Conservation (phyloP, 108 stramenopile genomes). For the Pseudonitzschia pungens region DNA sequence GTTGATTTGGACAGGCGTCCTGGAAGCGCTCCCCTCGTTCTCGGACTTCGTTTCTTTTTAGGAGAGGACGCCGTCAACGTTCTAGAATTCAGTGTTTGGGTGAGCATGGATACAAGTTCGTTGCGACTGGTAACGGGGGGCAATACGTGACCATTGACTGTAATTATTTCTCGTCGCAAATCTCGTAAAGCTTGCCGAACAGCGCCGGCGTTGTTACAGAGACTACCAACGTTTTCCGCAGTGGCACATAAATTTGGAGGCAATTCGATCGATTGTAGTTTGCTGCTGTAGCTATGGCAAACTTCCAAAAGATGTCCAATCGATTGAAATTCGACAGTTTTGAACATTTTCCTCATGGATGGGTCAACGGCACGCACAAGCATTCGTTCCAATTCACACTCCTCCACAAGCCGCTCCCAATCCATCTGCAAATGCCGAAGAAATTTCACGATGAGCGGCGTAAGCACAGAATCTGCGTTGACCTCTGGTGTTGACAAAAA, state of each 20-base stretch:
- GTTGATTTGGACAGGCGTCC: no score
- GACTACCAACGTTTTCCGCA: constrained; percentile 33
- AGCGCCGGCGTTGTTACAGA: constrained; percentile 43
- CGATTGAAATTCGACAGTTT: constrained; percentile 70
- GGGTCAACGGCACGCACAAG: constrained; percentile 52
- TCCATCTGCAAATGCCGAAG: constrained; percentile 64
- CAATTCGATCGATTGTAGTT: constrained; percentile 71
- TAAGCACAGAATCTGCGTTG: constrained; percentile 65
- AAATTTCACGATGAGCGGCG: constrained; percentile 65
- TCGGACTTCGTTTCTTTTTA: neutral
- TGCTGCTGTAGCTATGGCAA: constrained; percentile 58
- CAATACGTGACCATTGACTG: constrained; percentile 80
- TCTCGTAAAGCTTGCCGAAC: constrained; percentile 79
- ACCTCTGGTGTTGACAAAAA: constrained; percentile 81
- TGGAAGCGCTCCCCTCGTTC: neutral
- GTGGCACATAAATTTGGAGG: constrained; percentile 47
- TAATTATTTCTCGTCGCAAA: constrained; percentile 80
- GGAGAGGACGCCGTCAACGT: constrained; percentile 33
- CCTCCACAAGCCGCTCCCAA: constrained; percentile 49
- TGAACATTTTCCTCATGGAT: constrained; percentile 66
- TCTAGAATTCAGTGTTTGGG: constrained; percentile 63
- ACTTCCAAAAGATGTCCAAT: constrained; percentile 85
- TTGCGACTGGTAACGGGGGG: constrained; percentile 73
- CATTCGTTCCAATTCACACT: constrained; percentile 79
- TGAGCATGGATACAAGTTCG: constrained; percentile 60